Conservation (phyloP, 805 yeast genomes). For the Metschnikowia cubensis region DNA sequence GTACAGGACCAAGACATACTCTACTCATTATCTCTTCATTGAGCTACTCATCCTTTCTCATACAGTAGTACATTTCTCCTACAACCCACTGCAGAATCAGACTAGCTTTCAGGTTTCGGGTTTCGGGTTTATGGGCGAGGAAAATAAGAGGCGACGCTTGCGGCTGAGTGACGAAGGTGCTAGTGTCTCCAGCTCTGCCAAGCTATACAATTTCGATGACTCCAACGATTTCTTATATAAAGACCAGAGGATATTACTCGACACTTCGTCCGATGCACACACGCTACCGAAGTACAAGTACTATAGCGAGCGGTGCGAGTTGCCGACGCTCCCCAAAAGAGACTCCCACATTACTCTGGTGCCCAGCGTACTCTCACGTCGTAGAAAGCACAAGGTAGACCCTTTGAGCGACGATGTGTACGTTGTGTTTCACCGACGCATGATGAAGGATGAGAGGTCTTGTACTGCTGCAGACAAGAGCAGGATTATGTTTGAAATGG, state of each 20-base stretch:
- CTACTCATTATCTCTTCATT: too few relatives aligned
- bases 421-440: conserved; percentile 48
- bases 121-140: conserved; percentile 5
- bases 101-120: too few relatives aligned
- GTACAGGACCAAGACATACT: conserved; percentile 1
- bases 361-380: conserved; percentile 17
- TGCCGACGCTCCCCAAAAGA: neutral
- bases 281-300: conserved; percentile 11
- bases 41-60: too few relatives aligned
- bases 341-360: neutral
- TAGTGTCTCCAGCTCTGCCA: conserved; percentile 3
- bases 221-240: conserved; percentile 24
- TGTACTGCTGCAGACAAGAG: conserved; percentile 54
- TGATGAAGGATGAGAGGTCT: conserved; percentile 62
- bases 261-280: conserved; percentile 1
- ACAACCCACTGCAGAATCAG: too few relatives aligned
- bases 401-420: conserved; percentile 47
- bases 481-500: conserved; percentile 53
- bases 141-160: conserved; percentile 20
- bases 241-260: conserved; percentile 20
- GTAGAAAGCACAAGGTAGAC: conserved; percentile 21
- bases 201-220: conserved; percentile 34
- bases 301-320: conserved; percentile 10
- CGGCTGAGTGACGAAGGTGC: conserved; percentile 25
- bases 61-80: too few relatives aligned